Evolutionary conservation across 257 asterid genomes (phyloP), one percentile per base, ranked within the genome.

Genomic region (Oldenlandia corymbosa): DNA sequence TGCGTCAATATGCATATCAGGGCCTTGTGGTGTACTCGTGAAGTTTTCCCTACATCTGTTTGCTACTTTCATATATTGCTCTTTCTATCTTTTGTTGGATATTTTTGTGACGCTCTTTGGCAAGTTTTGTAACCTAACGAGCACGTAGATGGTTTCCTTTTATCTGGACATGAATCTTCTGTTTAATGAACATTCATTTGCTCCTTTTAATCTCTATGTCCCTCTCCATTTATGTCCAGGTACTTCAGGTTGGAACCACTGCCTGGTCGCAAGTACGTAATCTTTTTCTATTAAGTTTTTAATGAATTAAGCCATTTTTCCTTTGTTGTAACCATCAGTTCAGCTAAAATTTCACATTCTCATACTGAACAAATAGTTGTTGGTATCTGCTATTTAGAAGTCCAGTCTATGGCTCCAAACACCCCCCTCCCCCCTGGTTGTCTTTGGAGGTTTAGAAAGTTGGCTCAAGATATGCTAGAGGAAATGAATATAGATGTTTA

Each of bases 231-330:
- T 39, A 6, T 39, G 12, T 14, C 5, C 41, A 92, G 99, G 87
- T 92, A 89, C 75, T 92, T 92, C 45, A 91, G 97, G 73, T 69
- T 87, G 86, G 99, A 92, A 64, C 97, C 99, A 80, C 75, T 84
- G 58, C 94, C 97, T 18, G 99, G 99, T 42, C 90, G 95, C 86
- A 92, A 92, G 99, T 92, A 87, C 58, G 99, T 65, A 49, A 17
- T 64, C 32, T 16, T 53, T 54, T 46, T 64, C 58, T 17, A 30
- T 16, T 26, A 13, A 4, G 27, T 27, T 53, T 9, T n/a, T n/a
- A n/a, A n/a, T n/a, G 6, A 27, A 51, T 12, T 51, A 51, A 30
- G 60, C 41, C 36, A 16, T 30, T 4, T 30, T 31, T 31, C 32
- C 39, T 47, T 51, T 46, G 7, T 54, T 30, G 12, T 39, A 32